Base-by-base conservation (phyloP, 768 basidiomycete genomes). In the Gymnopilus dilepis region DNA sequence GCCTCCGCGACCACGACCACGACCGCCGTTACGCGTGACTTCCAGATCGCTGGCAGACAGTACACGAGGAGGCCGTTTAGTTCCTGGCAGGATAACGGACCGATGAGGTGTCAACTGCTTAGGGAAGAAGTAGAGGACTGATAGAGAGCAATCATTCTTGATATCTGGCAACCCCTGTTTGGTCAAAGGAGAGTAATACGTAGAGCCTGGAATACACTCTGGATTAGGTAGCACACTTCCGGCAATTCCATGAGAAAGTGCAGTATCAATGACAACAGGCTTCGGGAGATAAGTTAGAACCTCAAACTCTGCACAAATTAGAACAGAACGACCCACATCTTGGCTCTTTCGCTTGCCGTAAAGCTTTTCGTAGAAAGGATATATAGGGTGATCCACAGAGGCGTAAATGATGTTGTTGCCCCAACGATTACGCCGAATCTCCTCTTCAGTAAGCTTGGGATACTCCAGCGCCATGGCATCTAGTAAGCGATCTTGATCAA, bases 151-250 rank as follows among this genome's bases (percentile, higher is more conserved):
- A 75, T 99, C 95, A 71, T 91, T 90, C 68, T 84, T 83, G 66
- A 99, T 89, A 75, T 99, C 95, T 2, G 85, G 84, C 52, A 92
- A 77, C 54, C 82, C 82, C 40, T 86, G 73, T 21, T 77, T 74
- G 4, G 80, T 67, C 34, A 99, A 76, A 8, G 93, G 94, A 31
- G 85, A 86, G 67, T 88, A 87, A 73, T 93, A 96, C 0, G 94
- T 97, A 6, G 95, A 92, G 54, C 94, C 94, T 3, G 97, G 97
- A 12, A 99, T 84, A 69, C 91, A 96, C 58, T 89, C 87, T 17
- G 94, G 91, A 73, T 96, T 94, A 15, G 92, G 88, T 19, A 94
- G 76, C 33, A 94, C 85, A 38, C 82, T 81, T 9, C 97, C 97
- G 60, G 82, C 89, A 53, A 97, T 86, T 24, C 96, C 95, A 62